Conservation (phyloP, 495 filamentous ascomycete species). For the Neurospora sp. region DNA sequence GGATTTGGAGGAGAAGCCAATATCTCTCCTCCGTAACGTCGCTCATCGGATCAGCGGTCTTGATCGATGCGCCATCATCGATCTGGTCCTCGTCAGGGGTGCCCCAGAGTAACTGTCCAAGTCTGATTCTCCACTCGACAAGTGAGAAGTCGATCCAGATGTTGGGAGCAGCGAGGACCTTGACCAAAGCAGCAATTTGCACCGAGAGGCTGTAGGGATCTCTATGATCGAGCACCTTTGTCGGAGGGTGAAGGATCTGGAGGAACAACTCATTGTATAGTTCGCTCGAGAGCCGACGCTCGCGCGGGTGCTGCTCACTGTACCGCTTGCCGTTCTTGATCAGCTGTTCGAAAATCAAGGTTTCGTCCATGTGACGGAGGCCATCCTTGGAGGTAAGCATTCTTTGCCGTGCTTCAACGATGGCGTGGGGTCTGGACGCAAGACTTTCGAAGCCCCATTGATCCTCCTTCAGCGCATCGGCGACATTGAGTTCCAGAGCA, state of each 20-base stretch:
- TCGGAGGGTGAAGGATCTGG: constrained; percentile 47
- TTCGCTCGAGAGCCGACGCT: constrained; percentile 32
- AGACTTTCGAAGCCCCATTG: constrained; percentile 39
- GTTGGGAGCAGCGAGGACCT: constrained; percentile 43
- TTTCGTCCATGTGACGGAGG: constrained; percentile 42
- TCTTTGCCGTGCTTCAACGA: constrained; percentile 38
- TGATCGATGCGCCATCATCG: constrained; percentile 31
- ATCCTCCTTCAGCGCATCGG: constrained; percentile 49
- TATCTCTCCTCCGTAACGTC: constrained; percentile 50
- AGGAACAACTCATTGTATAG: constrained; percentile 53
- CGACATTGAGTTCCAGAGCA: constrained; percentile 57
- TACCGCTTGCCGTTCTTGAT: constrained; percentile 39
- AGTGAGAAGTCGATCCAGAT: constrained; percentile 72
- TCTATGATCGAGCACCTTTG: constrained; percentile 43
- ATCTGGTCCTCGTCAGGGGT: constrained; percentile 43
- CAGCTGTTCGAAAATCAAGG: constrained; percentile 40
- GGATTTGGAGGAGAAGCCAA: constrained; percentile 70
- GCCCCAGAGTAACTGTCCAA: constrained; percentile 78
- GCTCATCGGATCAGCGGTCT: constrained; percentile 28
- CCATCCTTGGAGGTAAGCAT: constrained; percentile 40
- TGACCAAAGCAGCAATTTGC: constrained; percentile 47
- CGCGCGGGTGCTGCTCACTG: constrained; percentile 25
- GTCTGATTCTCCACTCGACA: constrained; percentile 68
- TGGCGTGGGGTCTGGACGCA: constrained; percentile 28
- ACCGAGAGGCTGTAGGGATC: constrained; percentile 51